phyloP scores from a whole-genome alignment of 1,139 yeast genomes.

The Yamadazyma sp. region DNA sequence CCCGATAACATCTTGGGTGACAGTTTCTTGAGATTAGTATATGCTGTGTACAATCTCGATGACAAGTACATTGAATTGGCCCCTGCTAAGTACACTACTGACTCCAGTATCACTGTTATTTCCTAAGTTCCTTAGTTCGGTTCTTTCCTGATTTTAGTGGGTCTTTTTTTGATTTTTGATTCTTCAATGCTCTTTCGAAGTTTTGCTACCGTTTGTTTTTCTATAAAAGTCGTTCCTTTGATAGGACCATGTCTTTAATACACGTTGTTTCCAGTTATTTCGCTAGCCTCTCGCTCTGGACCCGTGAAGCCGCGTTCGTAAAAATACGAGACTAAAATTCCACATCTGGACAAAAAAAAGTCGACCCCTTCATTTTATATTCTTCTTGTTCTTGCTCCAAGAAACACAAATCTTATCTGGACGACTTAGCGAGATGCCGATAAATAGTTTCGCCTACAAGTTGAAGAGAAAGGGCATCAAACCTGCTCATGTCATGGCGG shows the following conservation, averaged over 20 bases:
- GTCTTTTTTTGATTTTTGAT: too few relatives aligned
- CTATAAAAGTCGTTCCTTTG: too few relatives aligned
- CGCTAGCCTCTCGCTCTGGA: too few relatives aligned
- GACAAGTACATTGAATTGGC: constrained; percentile 64
- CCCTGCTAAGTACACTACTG: constrained; percentile 48
- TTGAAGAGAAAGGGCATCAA: constrained; percentile 1
- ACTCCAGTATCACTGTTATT: constrained; percentile 31
- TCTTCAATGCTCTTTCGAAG: too few relatives aligned
- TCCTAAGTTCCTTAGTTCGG: too few relatives aligned
- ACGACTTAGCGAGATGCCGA: neutral
- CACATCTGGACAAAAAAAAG: too few relatives aligned
- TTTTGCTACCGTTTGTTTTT: too few relatives aligned
- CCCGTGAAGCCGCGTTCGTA: neutral
- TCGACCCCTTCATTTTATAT: too few relatives aligned
- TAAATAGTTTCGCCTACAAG: neutral
- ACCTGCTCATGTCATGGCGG: neutral
- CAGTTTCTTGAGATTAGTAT: constrained; percentile 68
- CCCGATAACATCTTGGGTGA: constrained; percentile 63
- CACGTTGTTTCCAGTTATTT: too few relatives aligned
- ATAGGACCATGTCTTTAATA: too few relatives aligned
- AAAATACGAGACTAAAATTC: neutral
- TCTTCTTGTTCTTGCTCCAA: too few relatives aligned
- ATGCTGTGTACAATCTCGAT: constrained; percentile 75
- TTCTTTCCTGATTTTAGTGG: too few relatives aligned
- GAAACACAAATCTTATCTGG: neutral